Conservation (phyloP, 148 eudicot species). For the Heliamphora exappendiculata region DNA sequence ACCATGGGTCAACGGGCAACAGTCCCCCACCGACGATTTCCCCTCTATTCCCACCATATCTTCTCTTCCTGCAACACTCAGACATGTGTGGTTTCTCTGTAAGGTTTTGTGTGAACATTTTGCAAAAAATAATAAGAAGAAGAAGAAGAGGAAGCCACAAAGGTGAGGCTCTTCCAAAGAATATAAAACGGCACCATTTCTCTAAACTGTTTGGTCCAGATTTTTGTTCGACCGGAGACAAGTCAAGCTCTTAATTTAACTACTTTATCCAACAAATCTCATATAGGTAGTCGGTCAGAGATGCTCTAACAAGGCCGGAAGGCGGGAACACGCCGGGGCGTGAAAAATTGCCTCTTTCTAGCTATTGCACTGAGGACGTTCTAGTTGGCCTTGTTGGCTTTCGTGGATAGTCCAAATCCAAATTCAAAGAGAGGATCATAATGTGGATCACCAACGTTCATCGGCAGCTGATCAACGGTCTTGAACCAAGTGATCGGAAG, state of each 20-base stretch:
- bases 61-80: neutral
- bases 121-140: slow-evolving; percentile 19
- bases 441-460: slow-evolving; percentile 49
- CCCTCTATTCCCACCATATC: slow-evolving; percentile 19
- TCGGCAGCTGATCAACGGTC: slow-evolving; percentile 52
- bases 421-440: slow-evolving; percentile 54
- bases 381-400: neutral
- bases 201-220: too few species aligned
- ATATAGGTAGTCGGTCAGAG: too few species aligned
- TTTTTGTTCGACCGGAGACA: too few species aligned
- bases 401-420: slow-evolving; percentile 47
- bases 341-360: too few species aligned
- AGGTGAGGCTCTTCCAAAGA: slow-evolving; percentile 9
- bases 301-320: too few species aligned
- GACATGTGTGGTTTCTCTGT: slow-evolving; percentile 10
- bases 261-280: too few species aligned
- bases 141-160: slow-evolving; percentile 9
- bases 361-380: too few species aligned
- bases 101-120: slow-evolving; percentile 12
- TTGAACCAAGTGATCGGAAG: slow-evolving; percentile 52
- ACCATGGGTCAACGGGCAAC: slow-evolving; percentile 87
- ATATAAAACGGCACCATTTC: too few species aligned
- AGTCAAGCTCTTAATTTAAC: too few species aligned
- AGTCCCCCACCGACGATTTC: slow-evolving; percentile 34
- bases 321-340: too few species aligned